A percentile compares a stretch with the other conserved stretches of the same genome.
Conservation (phyloP, 179 eudicot genomes). For the Dionaea muscipula region DNA sequence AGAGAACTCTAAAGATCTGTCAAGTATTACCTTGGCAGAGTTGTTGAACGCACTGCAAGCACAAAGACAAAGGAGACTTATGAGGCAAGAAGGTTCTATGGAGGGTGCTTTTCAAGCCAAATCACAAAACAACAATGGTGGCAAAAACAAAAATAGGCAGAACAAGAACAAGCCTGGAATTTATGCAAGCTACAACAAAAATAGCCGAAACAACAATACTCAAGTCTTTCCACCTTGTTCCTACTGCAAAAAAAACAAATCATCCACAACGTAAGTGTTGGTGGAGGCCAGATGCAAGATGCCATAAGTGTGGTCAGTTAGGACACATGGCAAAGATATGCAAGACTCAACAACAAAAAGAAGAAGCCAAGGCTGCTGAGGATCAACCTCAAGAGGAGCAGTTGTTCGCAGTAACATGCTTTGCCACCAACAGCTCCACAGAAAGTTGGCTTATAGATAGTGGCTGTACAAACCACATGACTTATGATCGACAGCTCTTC, state of each 20-base stretch:
- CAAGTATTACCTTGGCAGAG: neutral
- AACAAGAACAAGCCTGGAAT: neutral
- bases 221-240: neutral
- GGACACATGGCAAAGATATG: neutral
- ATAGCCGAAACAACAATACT: neutral
- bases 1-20: neutral
- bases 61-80: neutral
- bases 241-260: neutral
- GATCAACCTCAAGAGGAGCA: neutral
- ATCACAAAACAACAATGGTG: neutral
- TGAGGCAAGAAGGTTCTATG: neutral
- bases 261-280: neutral
- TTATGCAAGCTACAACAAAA: neutral
- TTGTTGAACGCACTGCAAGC: no score
- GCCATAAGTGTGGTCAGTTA: neutral
- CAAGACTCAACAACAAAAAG: neutral
- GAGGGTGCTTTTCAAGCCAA: neutral
- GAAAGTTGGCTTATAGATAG: neutral
- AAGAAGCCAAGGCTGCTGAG: neutral
- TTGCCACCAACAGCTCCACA: neutral
- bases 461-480: slow-evolving; percentile 1
- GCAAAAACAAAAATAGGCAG: neutral
- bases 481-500: neutral
- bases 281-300: neutral
- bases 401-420: neutral